A percentile compares a stretch with the other conserved stretches of the same genome.
phyloP scores from a whole-genome alignment of 202 grass and related monocot genomes.

The Setaria viridis region DNA sequence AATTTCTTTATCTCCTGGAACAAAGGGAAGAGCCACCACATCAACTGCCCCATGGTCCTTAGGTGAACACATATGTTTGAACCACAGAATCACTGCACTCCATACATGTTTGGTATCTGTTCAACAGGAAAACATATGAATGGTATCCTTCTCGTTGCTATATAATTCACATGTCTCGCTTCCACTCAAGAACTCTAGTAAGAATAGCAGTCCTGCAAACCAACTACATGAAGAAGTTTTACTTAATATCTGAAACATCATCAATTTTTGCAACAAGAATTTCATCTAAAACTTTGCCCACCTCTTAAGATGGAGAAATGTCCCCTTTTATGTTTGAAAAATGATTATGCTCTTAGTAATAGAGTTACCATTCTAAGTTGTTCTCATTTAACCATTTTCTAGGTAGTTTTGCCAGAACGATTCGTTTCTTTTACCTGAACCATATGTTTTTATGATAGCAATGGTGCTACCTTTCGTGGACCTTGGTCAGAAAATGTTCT shows the following conservation, averaged over 20 bases:
- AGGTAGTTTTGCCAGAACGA: background rate
- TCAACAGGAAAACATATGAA: background rate
- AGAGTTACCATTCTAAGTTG: constrained; percentile 14
- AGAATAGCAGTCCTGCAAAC: background rate
- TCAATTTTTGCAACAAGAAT: background rate
- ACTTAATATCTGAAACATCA: background rate
- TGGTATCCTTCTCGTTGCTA: background rate
- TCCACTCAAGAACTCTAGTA: constrained; percentile 21
- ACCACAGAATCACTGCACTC: background rate
- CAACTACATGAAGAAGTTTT: background rate
- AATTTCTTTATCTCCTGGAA: constrained; percentile 7
- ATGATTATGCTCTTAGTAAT: constrained; percentile 22
- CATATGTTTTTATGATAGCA: constrained; percentile 9
- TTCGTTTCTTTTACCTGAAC: constrained; percentile 11
- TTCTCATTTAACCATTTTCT: constrained; percentile 3
- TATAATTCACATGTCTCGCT: constrained; percentile 3
- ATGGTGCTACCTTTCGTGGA: background rate
- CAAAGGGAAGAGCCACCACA: background rate
- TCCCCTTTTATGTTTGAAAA: background rate
- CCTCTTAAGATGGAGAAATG: constrained; percentile 18
- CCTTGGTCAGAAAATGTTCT: constrained; percentile 4
- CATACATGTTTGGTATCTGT: background rate
- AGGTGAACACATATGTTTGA: background rate
- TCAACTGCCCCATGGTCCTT: background rate
- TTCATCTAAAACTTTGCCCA: constrained; percentile 22